These are phyloP conservation scores for Cunninghamia lanceolata DNA, from an alignment of 75 land plant genomes.

Conservation along the genomic window DNA sequence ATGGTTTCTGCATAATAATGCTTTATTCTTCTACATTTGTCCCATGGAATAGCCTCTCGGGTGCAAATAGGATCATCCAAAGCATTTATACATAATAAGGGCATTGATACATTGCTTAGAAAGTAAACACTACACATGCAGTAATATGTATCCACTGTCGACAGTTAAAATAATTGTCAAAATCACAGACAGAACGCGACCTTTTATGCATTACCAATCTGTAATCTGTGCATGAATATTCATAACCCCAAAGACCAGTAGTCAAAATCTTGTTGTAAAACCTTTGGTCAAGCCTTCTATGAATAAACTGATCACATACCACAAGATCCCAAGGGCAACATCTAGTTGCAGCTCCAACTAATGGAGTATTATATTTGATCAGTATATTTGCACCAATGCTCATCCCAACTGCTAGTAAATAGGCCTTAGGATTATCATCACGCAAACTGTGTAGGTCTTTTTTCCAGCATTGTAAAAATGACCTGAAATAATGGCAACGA, in stretches of 20 bases:
- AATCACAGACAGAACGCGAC: conserved; percentile 83
- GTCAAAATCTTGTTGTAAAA: conserved; percentile 73
- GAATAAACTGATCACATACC: conserved; percentile 89
- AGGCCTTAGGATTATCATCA: conserved; percentile 68
- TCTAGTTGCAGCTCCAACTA: conserved; percentile 87
- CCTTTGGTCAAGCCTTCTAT: conserved; percentile 57
- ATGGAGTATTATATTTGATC: conserved; percentile 77
- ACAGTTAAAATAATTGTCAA: conserved; percentile 78
- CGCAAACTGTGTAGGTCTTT: conserved; percentile 81
- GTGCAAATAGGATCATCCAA: conserved; percentile 98
- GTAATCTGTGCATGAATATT: conserved; percentile 56
- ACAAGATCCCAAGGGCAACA: conserved; percentile 98
- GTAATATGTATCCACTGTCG: conserved; percentile 95
- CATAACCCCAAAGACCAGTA: conserved; percentile 77
- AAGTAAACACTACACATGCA: conserved; percentile 65
- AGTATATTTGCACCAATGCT: conserved; percentile 97
- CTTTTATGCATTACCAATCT: conserved; percentile 75
- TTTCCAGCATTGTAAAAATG: conserved; percentile 98
- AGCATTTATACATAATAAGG: conserved; percentile 84
- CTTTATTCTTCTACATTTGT: conserved; percentile 97
- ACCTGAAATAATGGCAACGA: conserved; percentile 90
- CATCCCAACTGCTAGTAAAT: conserved; percentile 78
- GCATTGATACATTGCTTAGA: conserved; percentile 66
- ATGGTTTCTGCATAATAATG: no score
- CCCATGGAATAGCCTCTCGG: conserved; percentile 95